These are phyloP conservation scores for Lactifluus subvellereus DNA, from an alignment of 768 basidiomycete species.

Conservation along the genomic window DNA sequence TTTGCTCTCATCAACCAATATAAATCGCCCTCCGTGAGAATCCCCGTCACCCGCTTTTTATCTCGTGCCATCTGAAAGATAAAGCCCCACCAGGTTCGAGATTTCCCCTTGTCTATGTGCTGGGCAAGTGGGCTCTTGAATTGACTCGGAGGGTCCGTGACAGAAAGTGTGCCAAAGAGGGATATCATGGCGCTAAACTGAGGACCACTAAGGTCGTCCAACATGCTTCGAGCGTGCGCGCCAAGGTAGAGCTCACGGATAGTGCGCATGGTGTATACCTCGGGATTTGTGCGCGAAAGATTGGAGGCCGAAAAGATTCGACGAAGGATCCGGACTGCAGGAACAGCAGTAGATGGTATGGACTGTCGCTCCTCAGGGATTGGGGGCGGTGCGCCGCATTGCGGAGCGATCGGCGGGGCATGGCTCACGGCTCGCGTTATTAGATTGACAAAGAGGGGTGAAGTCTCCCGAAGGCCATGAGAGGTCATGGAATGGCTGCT, in stretches of 20 bases:
- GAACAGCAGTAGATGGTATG: not conserved
- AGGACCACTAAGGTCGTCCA: constrained; percentile 13
- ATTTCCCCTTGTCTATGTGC: constrained; percentile 25
- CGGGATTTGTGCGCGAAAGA: constrained; percentile 5
- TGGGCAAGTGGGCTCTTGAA: constrained; percentile 27
- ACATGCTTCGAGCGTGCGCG: constrained; percentile 3
- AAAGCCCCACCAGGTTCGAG: constrained; percentile 44
- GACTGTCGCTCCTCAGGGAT: not conserved
- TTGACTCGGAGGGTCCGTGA: not conserved
- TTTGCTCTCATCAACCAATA: constrained; percentile 57
- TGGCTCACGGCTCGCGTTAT: not conserved
- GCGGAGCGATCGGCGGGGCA: not conserved
- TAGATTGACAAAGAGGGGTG: not conserved
- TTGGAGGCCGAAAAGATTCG: constrained; percentile 19
- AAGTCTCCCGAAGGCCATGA: not conserved
- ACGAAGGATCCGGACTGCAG: constrained; percentile 17
- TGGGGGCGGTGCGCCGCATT: not conserved
- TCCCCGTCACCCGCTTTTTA: constrained; percentile 36
- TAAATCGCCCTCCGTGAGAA: constrained; percentile 39
- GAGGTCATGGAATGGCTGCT: not conserved
- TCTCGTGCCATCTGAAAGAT: constrained; percentile 41
- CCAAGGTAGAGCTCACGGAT: constrained; percentile 15
- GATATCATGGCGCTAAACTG: constrained; percentile 21
- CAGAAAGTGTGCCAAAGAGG: constrained; percentile 22
- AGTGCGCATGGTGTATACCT: constrained; percentile 6